Conservation (phyloP, 768 basidiomycete species). For the Multifurca ochricompacta region DNA sequence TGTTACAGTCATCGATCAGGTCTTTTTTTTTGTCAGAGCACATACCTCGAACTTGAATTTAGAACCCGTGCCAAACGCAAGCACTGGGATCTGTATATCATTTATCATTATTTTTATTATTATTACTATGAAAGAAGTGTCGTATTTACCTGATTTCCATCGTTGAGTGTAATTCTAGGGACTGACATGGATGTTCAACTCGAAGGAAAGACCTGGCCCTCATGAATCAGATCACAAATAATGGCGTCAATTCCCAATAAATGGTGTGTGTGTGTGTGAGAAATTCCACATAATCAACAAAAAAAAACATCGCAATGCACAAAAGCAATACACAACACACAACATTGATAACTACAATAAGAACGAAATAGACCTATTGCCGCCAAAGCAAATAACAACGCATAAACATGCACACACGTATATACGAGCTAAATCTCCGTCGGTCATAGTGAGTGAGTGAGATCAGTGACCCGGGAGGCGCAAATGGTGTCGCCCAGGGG, state of each 20-base stretch:
- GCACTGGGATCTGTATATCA: slow-evolving; percentile 43
- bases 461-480: not conserved
- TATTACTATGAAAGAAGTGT: too few relatives aligned
- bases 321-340: too few relatives aligned
- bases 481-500: too few relatives aligned
- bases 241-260: too few relatives aligned
- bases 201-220: too few relatives aligned
- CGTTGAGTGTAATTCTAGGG: slow-evolving; percentile 29
- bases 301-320: too few relatives aligned
- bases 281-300: too few relatives aligned
- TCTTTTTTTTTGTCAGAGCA: not conserved
- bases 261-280: too few relatives aligned
- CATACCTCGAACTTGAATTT: slow-evolving; percentile 29
- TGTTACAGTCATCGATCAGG: not conserved
- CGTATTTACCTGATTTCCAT: slow-evolving; percentile 29
- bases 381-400: not conserved
- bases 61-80: slow-evolving; percentile 57
- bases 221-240: too few relatives aligned
- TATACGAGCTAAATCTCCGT: slow-evolving; percentile 7
- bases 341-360: not conserved
- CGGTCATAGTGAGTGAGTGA: not conserved
- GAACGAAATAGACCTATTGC: not conserved
- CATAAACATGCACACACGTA: not conserved
- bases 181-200: slow-evolving; percentile 27
- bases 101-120: too few relatives aligned